Percentiles rank a stretch among this genome's conserved stretches.
Conservation (phyloP, 169 alveolate genomes). For the Cryptosporidium viatorum region DNA sequence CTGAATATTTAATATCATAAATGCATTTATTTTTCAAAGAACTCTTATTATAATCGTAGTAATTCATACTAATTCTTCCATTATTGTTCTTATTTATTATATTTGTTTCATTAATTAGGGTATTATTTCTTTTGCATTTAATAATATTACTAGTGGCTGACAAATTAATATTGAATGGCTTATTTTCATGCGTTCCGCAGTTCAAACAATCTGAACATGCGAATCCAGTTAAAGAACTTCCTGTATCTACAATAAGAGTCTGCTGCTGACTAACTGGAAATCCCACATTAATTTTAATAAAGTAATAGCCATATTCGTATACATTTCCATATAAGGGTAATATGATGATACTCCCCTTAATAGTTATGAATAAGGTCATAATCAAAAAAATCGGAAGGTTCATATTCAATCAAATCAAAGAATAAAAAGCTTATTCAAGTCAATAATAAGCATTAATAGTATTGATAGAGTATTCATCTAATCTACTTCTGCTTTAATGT, state of each 20-base stretch:
- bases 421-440: neutral
- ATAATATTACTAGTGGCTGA: constrained; percentile 39
- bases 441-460: no score
- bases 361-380: neutral
- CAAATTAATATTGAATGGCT: constrained; percentile 22
- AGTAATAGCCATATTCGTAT: constrained; percentile 51
- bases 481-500: neutral
- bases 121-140: constrained; percentile 62
- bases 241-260: constrained; percentile 87
- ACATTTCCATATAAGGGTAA: constrained; percentile 72
- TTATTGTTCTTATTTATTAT: neutral
- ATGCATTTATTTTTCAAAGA: constrained; percentile 68
- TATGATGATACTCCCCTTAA: neutral
- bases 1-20: constrained; percentile 77
- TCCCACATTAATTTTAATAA: constrained; percentile 19
- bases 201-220: constrained; percentile 83
- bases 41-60: neutral
- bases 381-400: neutral
- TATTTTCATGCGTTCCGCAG: constrained; percentile 81
- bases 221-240: constrained; percentile 85
- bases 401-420: neutral
- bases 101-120: neutral
- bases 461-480: neutral
- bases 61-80: neutral
- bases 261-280: constrained; percentile 73